phyloP scores from a whole-genome alignment of 1,139 yeast genomes.

The Komagataea norvegica region DNA sequence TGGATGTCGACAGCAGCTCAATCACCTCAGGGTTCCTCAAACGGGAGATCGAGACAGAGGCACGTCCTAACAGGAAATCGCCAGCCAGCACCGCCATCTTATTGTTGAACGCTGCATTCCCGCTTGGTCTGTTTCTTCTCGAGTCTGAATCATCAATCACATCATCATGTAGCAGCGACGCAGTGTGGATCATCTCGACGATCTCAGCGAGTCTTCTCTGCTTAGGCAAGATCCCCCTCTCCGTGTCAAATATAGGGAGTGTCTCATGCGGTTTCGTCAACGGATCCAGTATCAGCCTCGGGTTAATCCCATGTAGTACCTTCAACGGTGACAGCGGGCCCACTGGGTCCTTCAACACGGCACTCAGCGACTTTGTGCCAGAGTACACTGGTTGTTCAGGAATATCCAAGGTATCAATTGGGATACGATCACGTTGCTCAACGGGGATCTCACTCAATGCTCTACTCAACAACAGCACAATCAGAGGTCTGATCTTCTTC shows the following conservation, averaged over 20 bases:
- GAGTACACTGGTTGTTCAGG: constrained; percentile 55
- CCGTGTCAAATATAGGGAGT: constrained; percentile 55
- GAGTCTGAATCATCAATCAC: constrained; percentile 92
- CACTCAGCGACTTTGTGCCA: constrained; percentile 34
- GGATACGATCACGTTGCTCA: constrained; percentile 59
- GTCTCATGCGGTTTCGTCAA: constrained; percentile 75
- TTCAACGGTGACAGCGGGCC: constrained; percentile 67
- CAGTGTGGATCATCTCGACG: constrained; percentile 98
- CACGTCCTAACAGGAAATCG: constrained; percentile 89
- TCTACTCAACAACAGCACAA: constrained; percentile 77
- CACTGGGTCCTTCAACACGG: constrained; percentile 26
- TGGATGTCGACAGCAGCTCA: constrained; percentile 89
- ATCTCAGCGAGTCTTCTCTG: constrained; percentile 95
- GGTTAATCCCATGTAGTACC: constrained; percentile 85
- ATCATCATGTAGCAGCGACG: constrained; percentile 94
- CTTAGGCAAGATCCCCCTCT: constrained; percentile 77
- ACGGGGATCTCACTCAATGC: constrained; percentile 75
- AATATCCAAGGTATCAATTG: constrained; percentile 58
- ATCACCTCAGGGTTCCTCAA: constrained; percentile 95
- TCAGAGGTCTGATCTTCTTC: constrained; percentile 87
- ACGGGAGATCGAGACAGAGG: constrained; percentile 92
- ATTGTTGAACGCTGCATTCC: constrained; percentile 90
- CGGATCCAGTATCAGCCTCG: constrained; percentile 74
- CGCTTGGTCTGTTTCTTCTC: constrained; percentile 86
- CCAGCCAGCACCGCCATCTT: constrained; percentile 98